phyloP scores from a whole-genome alignment of 352 stramenopile genomes.

The Thalassiosira livingstoniorum region DNA sequence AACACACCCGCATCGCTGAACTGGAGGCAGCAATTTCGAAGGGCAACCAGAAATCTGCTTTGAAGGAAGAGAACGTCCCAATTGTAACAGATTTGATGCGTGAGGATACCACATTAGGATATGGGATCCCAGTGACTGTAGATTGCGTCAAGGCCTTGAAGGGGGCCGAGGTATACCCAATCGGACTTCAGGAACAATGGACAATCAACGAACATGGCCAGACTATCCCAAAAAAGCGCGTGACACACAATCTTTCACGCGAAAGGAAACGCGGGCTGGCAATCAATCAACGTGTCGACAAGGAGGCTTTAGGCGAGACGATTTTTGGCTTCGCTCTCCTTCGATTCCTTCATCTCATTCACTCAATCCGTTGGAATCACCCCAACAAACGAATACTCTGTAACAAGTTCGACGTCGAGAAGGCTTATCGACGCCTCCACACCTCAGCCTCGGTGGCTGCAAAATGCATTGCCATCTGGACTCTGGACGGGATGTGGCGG shows the following conservation, averaged over 20 bases:
- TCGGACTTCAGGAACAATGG: slow-evolving; percentile 16
- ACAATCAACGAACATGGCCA: too few relatives aligned
- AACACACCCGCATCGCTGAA: not conserved
- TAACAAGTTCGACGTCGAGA: slow-evolving; percentile 25
- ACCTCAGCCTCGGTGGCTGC: not conserved
- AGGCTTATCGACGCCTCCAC: slow-evolving; percentile 16
- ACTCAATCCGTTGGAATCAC: not conserved
- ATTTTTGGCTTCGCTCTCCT: slow-evolving; percentile 8
- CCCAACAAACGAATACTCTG: slow-evolving; percentile 3
- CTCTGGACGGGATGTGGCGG: not conserved
- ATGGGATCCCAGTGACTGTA: slow-evolving; percentile 3
- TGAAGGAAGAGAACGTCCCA: not conserved
- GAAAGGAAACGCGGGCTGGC: not conserved
- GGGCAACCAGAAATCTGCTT: slow-evolving; percentile 2
- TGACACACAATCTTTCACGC: slow-evolving; percentile 12
- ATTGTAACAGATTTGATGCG: slow-evolving; percentile 1
- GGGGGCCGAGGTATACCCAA: slow-evolving; percentile 8
- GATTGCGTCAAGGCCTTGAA: not conserved
- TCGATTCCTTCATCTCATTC: slow-evolving; percentile 1
- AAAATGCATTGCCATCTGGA: slow-evolving; percentile 6
- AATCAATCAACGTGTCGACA: slow-evolving; percentile 12
- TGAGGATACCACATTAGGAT: not conserved
- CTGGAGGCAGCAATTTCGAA: not conserved
- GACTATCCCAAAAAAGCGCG: slow-evolving; percentile 17
- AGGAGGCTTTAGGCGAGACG: not conserved